Base-by-base conservation (phyloP, 208 protist genomes). In the Leishmania martiniquensis region DNA sequence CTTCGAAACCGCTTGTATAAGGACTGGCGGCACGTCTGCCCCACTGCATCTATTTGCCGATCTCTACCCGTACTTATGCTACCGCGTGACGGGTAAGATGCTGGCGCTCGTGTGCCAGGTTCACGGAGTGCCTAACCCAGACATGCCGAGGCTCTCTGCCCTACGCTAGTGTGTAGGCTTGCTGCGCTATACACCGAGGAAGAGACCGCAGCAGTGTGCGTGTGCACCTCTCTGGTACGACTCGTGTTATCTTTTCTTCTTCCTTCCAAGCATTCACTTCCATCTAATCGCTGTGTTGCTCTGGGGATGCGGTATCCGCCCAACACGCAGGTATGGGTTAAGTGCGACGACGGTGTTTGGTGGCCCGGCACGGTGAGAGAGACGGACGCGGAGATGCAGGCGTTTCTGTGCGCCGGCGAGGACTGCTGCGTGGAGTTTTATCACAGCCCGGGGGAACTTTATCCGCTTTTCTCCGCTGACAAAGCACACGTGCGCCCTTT, bases 301-400 rank as follows among this genome's bases (percentile, higher is more conserved):
- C 29, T 25, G 42, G 37, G n/a, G 49, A 92, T 94, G 90, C 52
- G 57, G 13, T 93, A 79, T 54, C 62, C 77, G 5, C 49, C 84
- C 7, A 84, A 86, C 2, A 87, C 90, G 34, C 87, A 80, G 55
- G 77, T 97, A 37, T 97, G 91, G 91, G 85, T 97, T 4, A 87
- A 84, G 45, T 97, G 93, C 74, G 91, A 95, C 54, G 91, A 97
- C 73, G 88, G 88, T 5, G 75, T 87, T 62, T 97, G 93, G 92
- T 97, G 93, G 92, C 93, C 93, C 0, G 93, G 87, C 20, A 87
- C 74, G 68, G 81, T 91, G 49, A 72, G 72, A 29, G 76, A 76
- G 39, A 62, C 63, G 17, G 77, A 68, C 2, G 32, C 34, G 17
- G 90, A 85, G 29, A 77, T 87, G 67, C 60, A 59, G 17, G 73